phyloP scores from a whole-genome alignment of 129 eudicot species.

The Rutidosis leptorrhynchoides region DNA sequence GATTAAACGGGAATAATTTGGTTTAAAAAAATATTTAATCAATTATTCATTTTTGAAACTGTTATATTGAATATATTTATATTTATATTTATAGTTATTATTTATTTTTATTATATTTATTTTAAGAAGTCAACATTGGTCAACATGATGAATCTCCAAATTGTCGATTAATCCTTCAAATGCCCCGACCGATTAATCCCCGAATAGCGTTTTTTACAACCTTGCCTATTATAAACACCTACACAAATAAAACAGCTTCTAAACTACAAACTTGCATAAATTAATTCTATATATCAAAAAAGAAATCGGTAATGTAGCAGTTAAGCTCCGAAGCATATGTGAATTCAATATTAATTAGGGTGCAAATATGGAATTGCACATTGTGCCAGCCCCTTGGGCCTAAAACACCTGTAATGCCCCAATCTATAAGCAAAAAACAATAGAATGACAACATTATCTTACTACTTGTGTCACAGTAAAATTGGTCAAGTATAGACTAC shows the following conservation, averaged over 20 bases:
- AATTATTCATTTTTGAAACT: no score
- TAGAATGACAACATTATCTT: neutral
- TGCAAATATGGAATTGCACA: neutral
- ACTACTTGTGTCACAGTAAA: neutral
- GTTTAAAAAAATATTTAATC: no score
- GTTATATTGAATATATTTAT: no score
- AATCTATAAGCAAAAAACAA: neutral
- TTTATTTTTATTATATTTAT: no score
- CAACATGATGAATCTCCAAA: no score
- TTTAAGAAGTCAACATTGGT: no score
- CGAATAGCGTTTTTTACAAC: no score
- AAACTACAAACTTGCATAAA: neutral
- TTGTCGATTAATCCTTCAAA: no score
- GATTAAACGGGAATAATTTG: no score
- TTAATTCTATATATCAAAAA: neutral
- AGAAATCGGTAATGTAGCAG: neutral
- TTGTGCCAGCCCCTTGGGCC: neutral
- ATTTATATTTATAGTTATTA: no score
- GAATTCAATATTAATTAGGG: neutral
- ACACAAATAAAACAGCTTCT: neutral
- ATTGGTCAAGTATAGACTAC: neutral
- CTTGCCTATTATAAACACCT: neutral
- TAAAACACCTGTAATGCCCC: neutral
- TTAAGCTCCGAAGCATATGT: neutral
- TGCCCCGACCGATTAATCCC: no score